A percentile compares a stretch with the other conserved stretches of the same genome.
These are phyloP conservation scores for Vicia sativa DNA, from an alignment of 306 rosid species.

Conservation along the genomic window DNA sequence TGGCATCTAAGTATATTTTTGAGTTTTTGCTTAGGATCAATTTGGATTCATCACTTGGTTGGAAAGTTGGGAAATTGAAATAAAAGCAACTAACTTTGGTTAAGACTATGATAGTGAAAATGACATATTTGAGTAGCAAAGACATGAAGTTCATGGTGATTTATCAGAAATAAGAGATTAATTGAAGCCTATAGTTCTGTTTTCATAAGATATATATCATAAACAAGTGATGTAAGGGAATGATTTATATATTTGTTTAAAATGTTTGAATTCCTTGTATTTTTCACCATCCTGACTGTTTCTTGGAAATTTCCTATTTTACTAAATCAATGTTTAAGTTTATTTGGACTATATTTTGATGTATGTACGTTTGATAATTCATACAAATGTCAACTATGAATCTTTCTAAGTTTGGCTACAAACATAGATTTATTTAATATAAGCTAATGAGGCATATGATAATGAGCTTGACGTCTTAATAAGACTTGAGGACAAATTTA, in stretches of 20 bases:
- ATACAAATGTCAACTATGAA: neutral
- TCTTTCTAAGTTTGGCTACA: neutral
- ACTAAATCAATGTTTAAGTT: neutral
- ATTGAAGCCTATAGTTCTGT: conserved; percentile 23
- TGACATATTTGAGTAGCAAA: neutral
- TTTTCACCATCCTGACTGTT: neutral
- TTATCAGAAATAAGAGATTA: neutral
- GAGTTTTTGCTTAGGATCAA: neutral
- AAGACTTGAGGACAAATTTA: too few relatives aligned
- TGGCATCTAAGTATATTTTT: conserved; percentile 22
- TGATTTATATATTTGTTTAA: neutral
- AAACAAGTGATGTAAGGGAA: neutral
- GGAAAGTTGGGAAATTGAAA: conserved; percentile 44
- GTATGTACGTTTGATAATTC: neutral
- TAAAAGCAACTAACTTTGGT: conserved; percentile 24
- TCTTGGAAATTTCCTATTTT: neutral
- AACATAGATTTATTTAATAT: too few relatives aligned
- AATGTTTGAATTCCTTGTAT: neutral
- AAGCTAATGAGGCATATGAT: neutral
- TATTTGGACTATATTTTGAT: neutral
- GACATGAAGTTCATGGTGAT: neutral
- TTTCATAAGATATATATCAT: neutral
- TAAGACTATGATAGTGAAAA: conserved; percentile 24
- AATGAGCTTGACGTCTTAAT: too few relatives aligned
- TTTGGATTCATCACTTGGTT: neutral